A percentile compares a stretch with the other conserved stretches of the same genome.
These are phyloP conservation scores for Lagenidium giganteum DNA, from an alignment of 352 stramenopile genomes.

Conservation along the genomic window DNA sequence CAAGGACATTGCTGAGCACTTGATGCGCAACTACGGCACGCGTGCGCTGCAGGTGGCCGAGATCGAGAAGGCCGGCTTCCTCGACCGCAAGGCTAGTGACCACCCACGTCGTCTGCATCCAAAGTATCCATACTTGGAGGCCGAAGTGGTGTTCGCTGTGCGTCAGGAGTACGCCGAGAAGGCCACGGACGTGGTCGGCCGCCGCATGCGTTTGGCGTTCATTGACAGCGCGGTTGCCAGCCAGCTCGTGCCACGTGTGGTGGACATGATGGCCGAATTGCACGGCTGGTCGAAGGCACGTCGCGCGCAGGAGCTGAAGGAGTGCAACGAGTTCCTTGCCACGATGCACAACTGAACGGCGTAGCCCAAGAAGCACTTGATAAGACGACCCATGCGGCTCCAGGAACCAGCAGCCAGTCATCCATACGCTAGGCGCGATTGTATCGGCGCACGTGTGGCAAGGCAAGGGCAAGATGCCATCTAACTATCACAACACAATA, in stretches of 20 bases:
- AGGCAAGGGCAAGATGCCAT: no score
- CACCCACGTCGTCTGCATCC: conserved; percentile 85
- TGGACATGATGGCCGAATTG: conserved; percentile 92
- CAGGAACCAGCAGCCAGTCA: conserved; percentile 2
- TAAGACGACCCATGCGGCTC: no score
- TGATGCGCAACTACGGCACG: conserved; percentile 96
- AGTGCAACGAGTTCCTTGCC: conserved; percentile 71
- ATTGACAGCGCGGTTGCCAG: conserved; percentile 84
- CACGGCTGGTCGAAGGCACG: conserved; percentile 81
- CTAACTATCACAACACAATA: no score
- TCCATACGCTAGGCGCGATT: no score
- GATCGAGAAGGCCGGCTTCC: conserved; percentile 82
- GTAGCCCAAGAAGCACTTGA: conserved; percentile 6
- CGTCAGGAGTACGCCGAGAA: conserved; percentile 94
- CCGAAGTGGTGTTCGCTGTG: conserved; percentile 92
- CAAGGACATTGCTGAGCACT: conserved; percentile 92
- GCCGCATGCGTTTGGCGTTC: conserved; percentile 91
- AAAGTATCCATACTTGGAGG: conserved; percentile 95
- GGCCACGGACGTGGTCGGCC: conserved; percentile 90
- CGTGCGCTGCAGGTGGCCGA: conserved; percentile 93
- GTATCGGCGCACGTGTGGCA: no score
- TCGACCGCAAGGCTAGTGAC: conserved; percentile 80
- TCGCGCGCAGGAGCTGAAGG: conserved; percentile 63
- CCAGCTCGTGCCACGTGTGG: conserved; percentile 78
- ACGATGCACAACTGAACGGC: conserved; percentile 83